These are phyloP conservation scores for Suillus plorans DNA, from an alignment of 768 basidiomycete genomes.

Conservation along the genomic window DNA sequence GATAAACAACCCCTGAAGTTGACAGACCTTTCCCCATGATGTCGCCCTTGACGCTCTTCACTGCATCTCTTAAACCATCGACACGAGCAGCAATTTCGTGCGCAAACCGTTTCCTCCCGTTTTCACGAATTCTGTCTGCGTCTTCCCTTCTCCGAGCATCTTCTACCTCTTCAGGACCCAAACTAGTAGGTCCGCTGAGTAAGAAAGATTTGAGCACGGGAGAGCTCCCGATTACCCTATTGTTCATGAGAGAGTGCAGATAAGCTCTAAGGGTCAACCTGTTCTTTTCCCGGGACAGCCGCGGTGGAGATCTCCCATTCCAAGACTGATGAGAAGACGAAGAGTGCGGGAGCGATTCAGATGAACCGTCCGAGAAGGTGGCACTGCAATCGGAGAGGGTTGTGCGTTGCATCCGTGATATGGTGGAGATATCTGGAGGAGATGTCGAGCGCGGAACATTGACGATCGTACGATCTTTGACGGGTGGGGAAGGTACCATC, in stretches of 20 bases:
- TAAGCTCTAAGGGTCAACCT: slow-evolving; percentile 91
- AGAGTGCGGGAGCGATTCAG: slow-evolving; percentile 60
- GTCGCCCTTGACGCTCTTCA: slow-evolving; percentile 90
- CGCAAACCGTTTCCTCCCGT: slow-evolving; percentile 82
- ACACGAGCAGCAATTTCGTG: slow-evolving; percentile 85
- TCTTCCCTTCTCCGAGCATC: slow-evolving; percentile 84
- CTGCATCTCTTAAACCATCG: slow-evolving; percentile 78
- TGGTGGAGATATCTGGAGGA: slow-evolving; percentile 11
- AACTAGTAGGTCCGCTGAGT: slow-evolving; percentile 66
- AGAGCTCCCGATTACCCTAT: slow-evolving; percentile 74
- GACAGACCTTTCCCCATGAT: slow-evolving; percentile 79
- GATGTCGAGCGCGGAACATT: slow-evolving; percentile 40
- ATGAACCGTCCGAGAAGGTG: slow-evolving; percentile 11
- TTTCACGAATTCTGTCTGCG: slow-evolving; percentile 84
- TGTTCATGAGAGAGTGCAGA: slow-evolving; percentile 75
- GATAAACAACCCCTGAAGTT: background rate
- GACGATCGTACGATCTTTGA: slow-evolving; percentile 82
- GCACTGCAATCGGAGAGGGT: slow-evolving; percentile 5
- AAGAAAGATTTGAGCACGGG: slow-evolving; percentile 87
- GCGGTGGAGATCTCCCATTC: slow-evolving; percentile 50
- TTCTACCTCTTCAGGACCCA: slow-evolving; percentile 71
- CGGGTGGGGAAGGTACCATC: slow-evolving; percentile 77
- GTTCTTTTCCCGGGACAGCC: slow-evolving; percentile 90
- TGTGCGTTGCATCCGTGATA: slow-evolving; percentile 67
- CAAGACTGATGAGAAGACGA: slow-evolving; percentile 79